Conservation (phyloP, 1,139 yeast species). For the Hyphopichia fennica region DNA sequence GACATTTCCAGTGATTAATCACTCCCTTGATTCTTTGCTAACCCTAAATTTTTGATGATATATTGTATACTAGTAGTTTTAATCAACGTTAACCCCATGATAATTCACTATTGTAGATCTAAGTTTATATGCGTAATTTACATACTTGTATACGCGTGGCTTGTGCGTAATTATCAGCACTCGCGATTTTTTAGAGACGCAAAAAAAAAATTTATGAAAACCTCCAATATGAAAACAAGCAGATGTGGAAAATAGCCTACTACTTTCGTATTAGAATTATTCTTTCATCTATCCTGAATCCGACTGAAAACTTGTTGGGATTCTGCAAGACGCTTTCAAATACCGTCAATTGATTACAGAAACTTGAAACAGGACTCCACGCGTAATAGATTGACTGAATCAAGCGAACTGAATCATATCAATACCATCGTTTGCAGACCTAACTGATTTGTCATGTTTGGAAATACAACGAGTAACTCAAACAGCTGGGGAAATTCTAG, state of each 20-base stretch:
- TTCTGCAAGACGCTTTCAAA: background rate
- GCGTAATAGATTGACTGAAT: background rate
- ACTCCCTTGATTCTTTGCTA: no score
- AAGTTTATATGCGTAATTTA: no score
- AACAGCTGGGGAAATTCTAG: constrained; percentile 23
- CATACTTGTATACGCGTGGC: no score
- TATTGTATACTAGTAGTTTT: background rate
- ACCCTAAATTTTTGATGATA: no score
- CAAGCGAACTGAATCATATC: background rate
- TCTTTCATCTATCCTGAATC: background rate
- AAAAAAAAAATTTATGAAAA: background rate
- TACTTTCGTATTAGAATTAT: background rate
- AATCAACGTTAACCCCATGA: background rate
- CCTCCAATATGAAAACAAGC: no score
- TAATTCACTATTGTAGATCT: no score
- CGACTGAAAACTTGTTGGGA: background rate
- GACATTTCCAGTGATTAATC: constrained; percentile 12
- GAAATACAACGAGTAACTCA: background rate
- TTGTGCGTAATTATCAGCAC: background rate
- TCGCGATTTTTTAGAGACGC: background rate
- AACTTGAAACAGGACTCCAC: background rate
- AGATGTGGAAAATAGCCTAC: background rate
- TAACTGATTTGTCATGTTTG: background rate
- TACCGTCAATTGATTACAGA: no score
- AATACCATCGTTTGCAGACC: background rate